Evolutionary conservation across 2,329 filamentous ascomycete species (phyloP), one percentile per base, ranked within the genome.

Genomic region (Talaromyces sp.): DNA sequence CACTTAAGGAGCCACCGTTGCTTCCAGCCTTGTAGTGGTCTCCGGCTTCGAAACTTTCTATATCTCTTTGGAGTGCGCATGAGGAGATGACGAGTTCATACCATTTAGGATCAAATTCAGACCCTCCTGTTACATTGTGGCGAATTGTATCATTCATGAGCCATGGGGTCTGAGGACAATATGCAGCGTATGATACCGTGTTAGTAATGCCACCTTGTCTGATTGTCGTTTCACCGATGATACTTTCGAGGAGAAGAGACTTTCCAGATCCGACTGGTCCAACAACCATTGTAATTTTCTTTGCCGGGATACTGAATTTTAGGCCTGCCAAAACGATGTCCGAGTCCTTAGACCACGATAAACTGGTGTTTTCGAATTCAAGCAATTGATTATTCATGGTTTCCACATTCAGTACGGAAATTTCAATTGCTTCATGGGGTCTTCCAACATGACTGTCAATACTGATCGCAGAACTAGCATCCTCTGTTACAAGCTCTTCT

Each of bases 1-100:
- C 93, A 68, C 92, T 96, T 43, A 97, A 80, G 2, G 85, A 83
- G 39, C 85, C 85, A 0, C 90, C 91, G 22, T 87, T 86, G 0
- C 83, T 77, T 0, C 91, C 92, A 8, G 97, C 83, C 2, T 84
- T 72, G 0, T 93, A 97, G 19, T 92, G 81, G 0, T 94, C 77
- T 0, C 91, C 91, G 1, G 88, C 70, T 25, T 37, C 8, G 33
- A 65, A 49, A 45, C 69, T 68, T 41, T 69, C 64, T 2, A 79
- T 64, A 66, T 78, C 77, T 8, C 61, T 50, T 9, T 71, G 62
- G 8, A 78, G 65, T 11, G 67, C 70, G 63, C 74, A 75, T 6
- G 70, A 69, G 11, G 63, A 67, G n/a, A 73, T 31, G 3, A 71
- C 64, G n/a, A 69, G 68, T 31, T 66, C 65, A 57, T 76, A 77